These are phyloP conservation scores for Aspergillus affinis DNA, from an alignment of 495 filamentous ascomycete species.

Conservation along the genomic window DNA sequence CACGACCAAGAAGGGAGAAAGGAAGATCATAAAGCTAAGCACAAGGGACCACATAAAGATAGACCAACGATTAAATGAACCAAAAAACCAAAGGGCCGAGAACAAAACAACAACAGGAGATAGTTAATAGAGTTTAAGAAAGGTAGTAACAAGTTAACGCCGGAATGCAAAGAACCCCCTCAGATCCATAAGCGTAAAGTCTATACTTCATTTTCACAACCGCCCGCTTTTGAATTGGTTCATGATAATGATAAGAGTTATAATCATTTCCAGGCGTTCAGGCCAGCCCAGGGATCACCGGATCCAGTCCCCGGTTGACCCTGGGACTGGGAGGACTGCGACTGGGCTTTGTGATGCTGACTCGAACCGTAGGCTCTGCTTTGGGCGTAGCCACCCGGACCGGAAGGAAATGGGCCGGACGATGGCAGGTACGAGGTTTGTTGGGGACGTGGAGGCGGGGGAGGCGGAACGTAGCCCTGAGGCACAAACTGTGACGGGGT, in stretches of 20 bases:
- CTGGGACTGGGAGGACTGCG: slow-evolving; percentile 51
- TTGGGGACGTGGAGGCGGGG: slow-evolving; percentile 81
- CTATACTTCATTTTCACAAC: slow-evolving; percentile 17
- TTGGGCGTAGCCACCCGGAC: slow-evolving; percentile 60
- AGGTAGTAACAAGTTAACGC: slow-evolving; percentile 9
- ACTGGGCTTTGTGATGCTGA: slow-evolving; percentile 38
- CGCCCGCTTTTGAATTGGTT: neutral
- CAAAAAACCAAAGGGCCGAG: neutral
- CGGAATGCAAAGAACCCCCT: slow-evolving; percentile 17
- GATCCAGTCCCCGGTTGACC: slow-evolving; percentile 26
- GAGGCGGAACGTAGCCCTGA: slow-evolving; percentile 84
- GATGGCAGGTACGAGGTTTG: slow-evolving; percentile 69
- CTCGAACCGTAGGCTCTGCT: slow-evolving; percentile 36
- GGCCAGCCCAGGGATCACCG: slow-evolving; percentile 79
- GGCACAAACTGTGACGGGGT: slow-evolving; percentile 55
- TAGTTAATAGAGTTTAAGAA: slow-evolving; percentile 1
- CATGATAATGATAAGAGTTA: neutral
- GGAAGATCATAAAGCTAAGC: neutral
- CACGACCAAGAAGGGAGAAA: neutral
- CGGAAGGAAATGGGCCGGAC: slow-evolving; percentile 52
- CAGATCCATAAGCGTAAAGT: slow-evolving; percentile 10
- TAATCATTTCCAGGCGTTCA: slow-evolving; percentile 79
- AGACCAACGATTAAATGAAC: neutral
- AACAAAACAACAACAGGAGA: neutral
- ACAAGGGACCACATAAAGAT: neutral